Conservation (phyloP, 1,284 basidiomycete species). For the Meira miltonrushii region DNA sequence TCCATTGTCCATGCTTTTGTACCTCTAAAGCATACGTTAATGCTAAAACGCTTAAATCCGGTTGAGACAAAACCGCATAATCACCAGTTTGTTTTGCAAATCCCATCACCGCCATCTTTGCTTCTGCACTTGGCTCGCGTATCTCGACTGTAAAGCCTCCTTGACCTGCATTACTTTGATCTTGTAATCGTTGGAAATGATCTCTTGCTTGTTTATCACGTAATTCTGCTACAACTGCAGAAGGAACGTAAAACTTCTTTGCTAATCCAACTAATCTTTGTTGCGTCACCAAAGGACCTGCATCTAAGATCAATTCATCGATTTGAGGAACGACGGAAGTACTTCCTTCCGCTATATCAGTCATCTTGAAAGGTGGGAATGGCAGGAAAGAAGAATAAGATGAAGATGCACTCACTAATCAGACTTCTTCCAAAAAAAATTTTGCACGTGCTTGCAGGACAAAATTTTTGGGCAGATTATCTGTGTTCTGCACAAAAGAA, state of each 20-base stretch:
- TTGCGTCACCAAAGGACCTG: constrained; percentile 46
- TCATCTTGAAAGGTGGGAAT: not conserved
- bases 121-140: constrained; percentile 40
- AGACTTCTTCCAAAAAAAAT: too few relatives aligned
- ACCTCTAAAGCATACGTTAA: constrained; percentile 74
- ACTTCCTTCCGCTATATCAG: constrained; percentile 3
- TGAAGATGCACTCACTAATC: not conserved
- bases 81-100: constrained; percentile 96
- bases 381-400: not conserved
- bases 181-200: constrained; percentile 39
- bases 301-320: constrained; percentile 46
- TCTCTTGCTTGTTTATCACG: constrained; percentile 43
- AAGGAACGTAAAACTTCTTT: constrained; percentile 43
- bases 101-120: constrained; percentile 65
- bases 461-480: too few relatives aligned
- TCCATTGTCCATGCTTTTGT: constrained; percentile 57
- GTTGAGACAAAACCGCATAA: constrained; percentile 81
- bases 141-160: constrained; percentile 34
- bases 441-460: too few relatives aligned
- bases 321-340: constrained; percentile 24
- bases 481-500: too few relatives aligned
- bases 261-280: constrained; percentile 41
- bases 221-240: constrained; percentile 46
- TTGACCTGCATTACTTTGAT: constrained; percentile 21
- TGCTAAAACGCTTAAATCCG: constrained; percentile 87